Evolutionary conservation across 495 filamentous ascomycete genomes (phyloP), one percentile per base, ranked within the genome.

Genomic region (Cercophora samala): DNA sequence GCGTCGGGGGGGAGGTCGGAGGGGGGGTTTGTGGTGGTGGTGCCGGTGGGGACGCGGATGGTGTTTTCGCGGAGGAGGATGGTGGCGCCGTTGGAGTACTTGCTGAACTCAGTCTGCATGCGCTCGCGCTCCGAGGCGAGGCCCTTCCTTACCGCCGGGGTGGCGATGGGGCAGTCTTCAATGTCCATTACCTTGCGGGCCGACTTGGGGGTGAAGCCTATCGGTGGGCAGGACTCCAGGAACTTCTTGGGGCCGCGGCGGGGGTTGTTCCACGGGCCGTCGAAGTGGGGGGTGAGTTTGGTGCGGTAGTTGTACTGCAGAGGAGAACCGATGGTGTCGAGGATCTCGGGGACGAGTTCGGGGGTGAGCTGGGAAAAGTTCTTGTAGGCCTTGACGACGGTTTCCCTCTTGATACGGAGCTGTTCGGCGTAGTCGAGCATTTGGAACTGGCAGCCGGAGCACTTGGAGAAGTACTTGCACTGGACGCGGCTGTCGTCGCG

Each of bases 161-260:
- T 98, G 25, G 91, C 95, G 69, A 99, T 93, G 5, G 95, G 95
- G 72, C 95, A 99, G 73, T 99, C 95, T 74, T 99, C 95, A 64
- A 99, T 97, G 76, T 99, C 95, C 61, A 99, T 77, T 18, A 91
- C 90, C 56, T 78, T 79, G 56, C 87, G 79, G 22, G 82, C 85
- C 19, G 89, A 89, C 76, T 97, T 97, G 62, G 82, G 82, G 76
- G 89, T 92, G 78, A 96, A 99, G n/a, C 95, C 95, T 75, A 99
- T 93, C 4, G 90, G 83, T 0, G 95, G 95, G 4, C 89, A 82
- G 63, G 83, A 74, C 23, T 77, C 66, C 64, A 86, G 72, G 11
- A 74, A 64, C 66, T 81, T 78, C 69, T 82, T 83, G 26, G 69
- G 68, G 13, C 73, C 68, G 19, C 73, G 74, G 46, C 73, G 70